Percentiles rank a stretch among this genome's conserved stretches.
Evolutionary conservation across 306 rosid genomes (phyloP).

Genomic region (Luffa aegyptiaca): DNA sequence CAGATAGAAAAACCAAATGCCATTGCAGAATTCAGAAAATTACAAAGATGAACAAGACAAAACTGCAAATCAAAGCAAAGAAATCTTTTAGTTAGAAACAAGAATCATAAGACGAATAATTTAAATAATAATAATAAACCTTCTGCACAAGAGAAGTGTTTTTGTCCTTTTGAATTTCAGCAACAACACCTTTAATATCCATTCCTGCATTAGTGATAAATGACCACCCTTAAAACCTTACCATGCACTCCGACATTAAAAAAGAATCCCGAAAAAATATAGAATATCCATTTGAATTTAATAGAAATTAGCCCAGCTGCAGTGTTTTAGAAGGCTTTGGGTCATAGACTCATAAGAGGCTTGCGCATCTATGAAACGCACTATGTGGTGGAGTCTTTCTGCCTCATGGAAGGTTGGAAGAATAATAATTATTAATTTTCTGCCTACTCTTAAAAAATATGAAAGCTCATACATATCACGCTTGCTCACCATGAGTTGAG

Average conservation of each 20-base stretch:
- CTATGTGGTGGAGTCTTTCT: neutral
- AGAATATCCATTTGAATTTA: neutral
- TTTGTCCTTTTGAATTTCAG: slow-evolving; percentile 92
- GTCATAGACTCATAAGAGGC: neutral
- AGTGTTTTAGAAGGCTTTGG: neutral
- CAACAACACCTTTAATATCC: slow-evolving; percentile 99
- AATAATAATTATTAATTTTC: neutral
- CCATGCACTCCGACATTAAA: slow-evolving; percentile 30
- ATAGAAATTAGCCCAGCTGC: neutral
- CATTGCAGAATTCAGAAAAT: slow-evolving; percentile 2
- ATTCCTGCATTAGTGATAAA: slow-evolving; percentile 84
- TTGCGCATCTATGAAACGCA: neutral
- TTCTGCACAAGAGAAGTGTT: slow-evolving; percentile 88
- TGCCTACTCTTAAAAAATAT: neutral
- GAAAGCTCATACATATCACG: neutral
- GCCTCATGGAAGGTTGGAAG: neutral
- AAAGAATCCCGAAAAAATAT: slow-evolving; percentile 19
- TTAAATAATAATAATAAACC: slow-evolving; percentile 28
- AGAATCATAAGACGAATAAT: slow-evolving; percentile 24
- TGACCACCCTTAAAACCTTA: slow-evolving; percentile 52
- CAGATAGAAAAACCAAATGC: slow-evolving; percentile 10
- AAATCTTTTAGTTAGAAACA: slow-evolving; percentile 24
- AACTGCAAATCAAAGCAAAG: slow-evolving; percentile 12
- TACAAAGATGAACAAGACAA: slow-evolving; percentile 15
- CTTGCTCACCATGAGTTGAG: neutral